Evolutionary conservation across 371 early-diverging fungal genomes (phyloP).

Genomic region (Mucor saturninus): DNA sequence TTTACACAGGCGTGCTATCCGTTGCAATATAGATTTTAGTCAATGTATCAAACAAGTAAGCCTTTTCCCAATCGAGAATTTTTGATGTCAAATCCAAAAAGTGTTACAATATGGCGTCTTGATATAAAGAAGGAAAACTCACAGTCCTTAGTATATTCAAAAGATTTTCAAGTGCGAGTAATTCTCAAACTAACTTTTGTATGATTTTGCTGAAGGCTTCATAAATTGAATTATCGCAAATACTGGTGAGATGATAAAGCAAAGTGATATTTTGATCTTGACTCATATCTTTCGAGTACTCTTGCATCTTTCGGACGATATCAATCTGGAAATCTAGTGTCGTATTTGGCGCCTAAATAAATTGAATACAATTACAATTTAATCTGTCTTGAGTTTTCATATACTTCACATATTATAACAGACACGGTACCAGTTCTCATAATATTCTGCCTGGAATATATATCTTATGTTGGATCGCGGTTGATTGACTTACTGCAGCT

Average conservation of each 20-base stretch:
- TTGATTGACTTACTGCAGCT: too few species aligned
- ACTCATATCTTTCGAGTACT: slow-evolving; percentile 76
- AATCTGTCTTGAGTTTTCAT: too few species aligned
- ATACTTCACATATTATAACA: too few species aligned
- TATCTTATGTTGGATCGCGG: too few species aligned
- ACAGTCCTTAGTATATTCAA: slow-evolving; percentile 82
- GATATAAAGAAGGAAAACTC: neutral
- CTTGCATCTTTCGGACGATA: slow-evolving; percentile 85
- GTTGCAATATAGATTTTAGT: slow-evolving; percentile 94
- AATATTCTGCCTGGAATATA: too few species aligned
- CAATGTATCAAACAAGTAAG: slow-evolving; percentile 87
- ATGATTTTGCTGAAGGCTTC: slow-evolving; percentile 94
- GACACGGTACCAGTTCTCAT: too few species aligned
- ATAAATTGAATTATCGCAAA: slow-evolving; percentile 91
- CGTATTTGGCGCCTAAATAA: too few species aligned
- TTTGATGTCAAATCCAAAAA: slow-evolving; percentile 34
- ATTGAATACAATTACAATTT: too few species aligned
- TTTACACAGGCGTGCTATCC: slow-evolving; percentile 89
- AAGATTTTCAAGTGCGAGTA: slow-evolving; percentile 90
- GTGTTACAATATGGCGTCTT: too few species aligned
- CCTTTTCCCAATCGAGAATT: slow-evolving; percentile 94
- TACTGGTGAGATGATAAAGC: slow-evolving; percentile 86
- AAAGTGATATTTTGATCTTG: slow-evolving; percentile 79
- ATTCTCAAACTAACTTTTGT: slow-evolving; percentile 84
- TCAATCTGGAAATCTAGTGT: slow-evolving; percentile 85